A percentile compares a stretch with the other conserved stretches of the same genome.
Evolutionary conservation across 2,329 filamentous ascomycete genomes (phyloP).

Genomic region (Fusarium nanum): DNA sequence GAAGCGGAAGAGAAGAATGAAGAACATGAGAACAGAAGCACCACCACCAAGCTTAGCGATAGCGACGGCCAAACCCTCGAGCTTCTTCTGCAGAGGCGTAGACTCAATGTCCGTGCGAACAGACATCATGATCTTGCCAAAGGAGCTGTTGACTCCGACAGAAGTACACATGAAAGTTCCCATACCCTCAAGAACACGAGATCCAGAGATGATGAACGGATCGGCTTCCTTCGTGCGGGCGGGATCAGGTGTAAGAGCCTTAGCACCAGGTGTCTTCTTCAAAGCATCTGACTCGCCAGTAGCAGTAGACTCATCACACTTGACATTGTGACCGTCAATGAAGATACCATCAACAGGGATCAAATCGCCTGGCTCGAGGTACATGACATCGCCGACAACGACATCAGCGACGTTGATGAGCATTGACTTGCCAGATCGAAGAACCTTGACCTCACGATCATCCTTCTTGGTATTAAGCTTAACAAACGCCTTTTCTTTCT

Average conservation of each 20-base stretch:
- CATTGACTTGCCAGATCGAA: slow-evolving; percentile 20
- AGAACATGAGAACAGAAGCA: slow-evolving; percentile 82
- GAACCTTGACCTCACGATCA: slow-evolving; percentile 29
- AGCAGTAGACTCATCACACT: slow-evolving; percentile 52
- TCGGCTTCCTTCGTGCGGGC: slow-evolving; percentile 78
- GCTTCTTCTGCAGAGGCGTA: slow-evolving; percentile 80
- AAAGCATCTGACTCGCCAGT: slow-evolving; percentile 82
- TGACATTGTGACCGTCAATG: slow-evolving; percentile 26
- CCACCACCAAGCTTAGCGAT: slow-evolving; percentile 82
- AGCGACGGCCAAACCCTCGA: slow-evolving; percentile 79
- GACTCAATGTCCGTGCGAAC: slow-evolving; percentile 79
- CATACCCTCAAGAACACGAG: slow-evolving; percentile 77
- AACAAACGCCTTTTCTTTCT: slow-evolving; percentile 27
- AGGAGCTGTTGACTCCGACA: slow-evolving; percentile 78
- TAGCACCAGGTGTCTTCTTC: slow-evolving; percentile 73
- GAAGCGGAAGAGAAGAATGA: slow-evolving; percentile 88
- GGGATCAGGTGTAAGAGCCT: slow-evolving; percentile 76
- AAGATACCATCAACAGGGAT: slow-evolving; percentile 23
- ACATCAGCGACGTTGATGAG: slow-evolving; percentile 18
- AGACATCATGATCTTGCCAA: slow-evolving; percentile 80
- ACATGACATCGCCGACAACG: slow-evolving; percentile 18
- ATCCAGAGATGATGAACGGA: slow-evolving; percentile 88
- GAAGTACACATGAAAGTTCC: slow-evolving; percentile 80
- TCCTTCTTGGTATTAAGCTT: slow-evolving; percentile 30
- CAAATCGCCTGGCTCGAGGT: slow-evolving; percentile 25